These are phyloP conservation scores for Populus hybrid DNA, from an alignment of 441 rosid species.

Conservation along the genomic window DNA sequence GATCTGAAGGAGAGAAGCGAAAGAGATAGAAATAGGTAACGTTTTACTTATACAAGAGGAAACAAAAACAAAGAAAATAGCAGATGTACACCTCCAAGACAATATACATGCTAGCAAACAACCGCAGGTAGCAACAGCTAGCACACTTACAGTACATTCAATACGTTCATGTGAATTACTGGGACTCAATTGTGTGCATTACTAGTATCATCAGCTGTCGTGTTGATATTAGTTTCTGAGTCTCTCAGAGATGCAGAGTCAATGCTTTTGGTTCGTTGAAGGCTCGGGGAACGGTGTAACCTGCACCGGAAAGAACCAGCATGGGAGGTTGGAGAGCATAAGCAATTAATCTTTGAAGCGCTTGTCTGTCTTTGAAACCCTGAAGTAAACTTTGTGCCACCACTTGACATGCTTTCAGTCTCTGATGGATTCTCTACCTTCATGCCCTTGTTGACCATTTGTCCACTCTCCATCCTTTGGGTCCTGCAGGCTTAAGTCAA, in stretches of 20 bases:
- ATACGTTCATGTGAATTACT: conserved; percentile 7
- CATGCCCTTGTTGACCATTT: conserved; percentile 18
- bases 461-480: conserved; percentile 28
- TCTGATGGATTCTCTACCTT: conserved; percentile 30
- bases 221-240: conserved; percentile 10
- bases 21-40: not conserved
- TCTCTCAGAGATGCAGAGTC: conserved; percentile 26
- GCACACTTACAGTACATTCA: not conserved
- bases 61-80: not conserved
- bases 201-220: conserved; percentile 13
- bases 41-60: not conserved
- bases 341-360: conserved; percentile 36
- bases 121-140: not conserved
- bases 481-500: not conserved
- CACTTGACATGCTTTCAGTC: conserved; percentile 6
- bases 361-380: conserved; percentile 43
- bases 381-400: conserved; percentile 3
- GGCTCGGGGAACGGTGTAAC: conserved; percentile 50
- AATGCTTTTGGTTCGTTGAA: conserved; percentile 44
- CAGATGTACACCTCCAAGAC: not conserved
- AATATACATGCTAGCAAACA: not conserved
- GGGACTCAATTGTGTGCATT: conserved; percentile 6
- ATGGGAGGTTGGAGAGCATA: conserved; percentile 61
- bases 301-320: conserved; percentile 61
- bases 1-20: not conserved